These are phyloP conservation scores for Erodium texanum DNA, from an alignment of 441 rosid genomes.

Conservation along the genomic window DNA sequence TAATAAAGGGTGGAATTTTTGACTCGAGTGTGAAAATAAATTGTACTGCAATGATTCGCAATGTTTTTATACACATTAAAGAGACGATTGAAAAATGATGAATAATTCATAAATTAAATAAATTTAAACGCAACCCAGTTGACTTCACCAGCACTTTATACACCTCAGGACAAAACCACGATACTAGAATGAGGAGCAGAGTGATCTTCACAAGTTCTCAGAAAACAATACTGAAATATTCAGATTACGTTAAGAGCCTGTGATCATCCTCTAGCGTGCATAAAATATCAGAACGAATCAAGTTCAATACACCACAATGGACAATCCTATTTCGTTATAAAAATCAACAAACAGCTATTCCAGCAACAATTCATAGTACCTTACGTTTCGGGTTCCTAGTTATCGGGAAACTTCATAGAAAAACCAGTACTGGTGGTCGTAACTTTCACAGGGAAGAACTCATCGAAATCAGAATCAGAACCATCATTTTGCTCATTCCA, in stretches of 20 bases:
- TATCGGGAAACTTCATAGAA: background rate
- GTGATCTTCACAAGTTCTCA: too few species aligned
- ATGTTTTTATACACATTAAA: too few species aligned
- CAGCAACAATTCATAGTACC: background rate
- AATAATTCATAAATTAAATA: too few species aligned
- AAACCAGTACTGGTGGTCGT: background rate
- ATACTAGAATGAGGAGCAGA: too few species aligned
- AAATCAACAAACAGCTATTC: background rate
- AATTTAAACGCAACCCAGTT: too few species aligned
- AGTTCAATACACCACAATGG: background rate
- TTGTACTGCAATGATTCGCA: too few species aligned
- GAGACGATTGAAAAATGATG: too few species aligned
- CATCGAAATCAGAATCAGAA: constrained; percentile 72
- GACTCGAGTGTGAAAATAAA: too few species aligned
- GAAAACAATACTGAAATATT: too few species aligned
- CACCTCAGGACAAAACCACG: too few species aligned
- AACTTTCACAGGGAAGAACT: constrained; percentile 26
- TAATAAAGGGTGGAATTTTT: too few species aligned
- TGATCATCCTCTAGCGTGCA: background rate
- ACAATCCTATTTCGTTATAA: background rate
- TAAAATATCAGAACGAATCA: background rate
- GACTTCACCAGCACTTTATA: too few species aligned
- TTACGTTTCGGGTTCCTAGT: background rate
- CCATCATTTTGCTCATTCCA: constrained; percentile 47
- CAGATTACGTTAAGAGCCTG: background rate